Base-by-base conservation (phyloP, 208 protist species). In the Crithidia acanthocephali region DNA sequence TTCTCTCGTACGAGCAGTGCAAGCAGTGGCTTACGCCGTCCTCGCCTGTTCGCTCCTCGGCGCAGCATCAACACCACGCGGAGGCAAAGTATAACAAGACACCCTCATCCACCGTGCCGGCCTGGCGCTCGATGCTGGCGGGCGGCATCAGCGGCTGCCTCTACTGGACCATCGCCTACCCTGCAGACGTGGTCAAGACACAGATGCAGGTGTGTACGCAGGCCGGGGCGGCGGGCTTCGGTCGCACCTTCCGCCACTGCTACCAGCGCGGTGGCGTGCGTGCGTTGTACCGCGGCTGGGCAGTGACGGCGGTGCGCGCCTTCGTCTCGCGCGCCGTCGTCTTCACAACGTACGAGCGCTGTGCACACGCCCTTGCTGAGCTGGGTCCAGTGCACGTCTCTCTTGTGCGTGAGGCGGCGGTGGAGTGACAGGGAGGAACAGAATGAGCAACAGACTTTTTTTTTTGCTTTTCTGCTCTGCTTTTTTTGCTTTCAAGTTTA, bases 111-210 rank as follows among this genome's bases (percentile, higher is more conserved):
- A n/a, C n/a, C n/a, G 28, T 48, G 64, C 88, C 50, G 27, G 62
- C 72, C n/a, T 90, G 81, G 77, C 64, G 80, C 30, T 64, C 80
- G 6, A 84, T 88, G 74, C 74, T 96, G 47, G 84, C 89, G 3
- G 91, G 91, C 23, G 88, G 87, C 22, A 61, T 83, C 59, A 93
- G 88, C 52, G 91, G 91, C 1, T 80, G 76, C 35, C 80, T 79
- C 5, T 94, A 93, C 67, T 96, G 91, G 91, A 83, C 84, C 9
- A 69, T 92, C 28, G 88, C 86, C 59, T 96, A 94, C 70, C 91
- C 91, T 10, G 87, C 86, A 6, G 91, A 96, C 59, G 89, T 95
- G 9, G 79, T 87, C n/a, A 93, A 93, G 74, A 93, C 91, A 23
- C 74, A 87, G 22, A 85, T 95, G 76, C 88, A 93, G 83, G 79